Base-by-base conservation (phyloP, 2,329 filamentous ascomycete species). In the Aspergillus bombycis region DNA sequence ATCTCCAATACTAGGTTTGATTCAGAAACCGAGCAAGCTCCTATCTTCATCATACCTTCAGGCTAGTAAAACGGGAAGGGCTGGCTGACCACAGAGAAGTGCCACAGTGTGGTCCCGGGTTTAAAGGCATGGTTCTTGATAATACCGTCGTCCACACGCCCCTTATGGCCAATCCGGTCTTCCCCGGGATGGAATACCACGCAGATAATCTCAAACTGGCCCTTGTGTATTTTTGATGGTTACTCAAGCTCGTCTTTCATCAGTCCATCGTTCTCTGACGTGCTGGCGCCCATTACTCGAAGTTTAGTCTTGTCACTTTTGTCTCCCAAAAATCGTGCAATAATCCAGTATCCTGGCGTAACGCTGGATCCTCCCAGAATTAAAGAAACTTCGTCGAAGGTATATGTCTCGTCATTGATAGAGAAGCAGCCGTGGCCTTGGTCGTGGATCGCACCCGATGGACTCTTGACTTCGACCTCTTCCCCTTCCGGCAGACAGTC, bases 321-420 rank as follows among this genome's bases (percentile, higher is more conserved):
- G 52, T 81, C 63, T 57, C 71, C 65, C 19, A 83, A 64, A 6
- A 84, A 79, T 1, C 80, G 77, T 1, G 78, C 79, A 30, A 86
- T 78, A 2, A 86, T 75, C 4, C 82, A 77, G 66, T 84, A 86
- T 0, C 83, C 84, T 0, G 84, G 83, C 0, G 84, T 86, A 14
- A 86, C 78, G 0, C 84, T 84, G 0, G 79, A 81, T 0, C 84
- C 83, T 0, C 83, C 84, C 0, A 86, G 77, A 1, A 86, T 77
- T 10, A 86, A 78, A 0, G 78, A 80, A 23, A 86, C 77, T 14
- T 77, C 78, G 23, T 74, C 72, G 68, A 85, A 86, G 3, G 65
- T 72, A 28, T 73, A 72, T 28, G 79, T 67, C 32, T 80, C 75
- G 32, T 75, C 75, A 21, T 81, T 78, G 58, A 86, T 80, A 28